Conservation (phyloP, 345 rosid genomes). For the Fremontodendron californicum region DNA sequence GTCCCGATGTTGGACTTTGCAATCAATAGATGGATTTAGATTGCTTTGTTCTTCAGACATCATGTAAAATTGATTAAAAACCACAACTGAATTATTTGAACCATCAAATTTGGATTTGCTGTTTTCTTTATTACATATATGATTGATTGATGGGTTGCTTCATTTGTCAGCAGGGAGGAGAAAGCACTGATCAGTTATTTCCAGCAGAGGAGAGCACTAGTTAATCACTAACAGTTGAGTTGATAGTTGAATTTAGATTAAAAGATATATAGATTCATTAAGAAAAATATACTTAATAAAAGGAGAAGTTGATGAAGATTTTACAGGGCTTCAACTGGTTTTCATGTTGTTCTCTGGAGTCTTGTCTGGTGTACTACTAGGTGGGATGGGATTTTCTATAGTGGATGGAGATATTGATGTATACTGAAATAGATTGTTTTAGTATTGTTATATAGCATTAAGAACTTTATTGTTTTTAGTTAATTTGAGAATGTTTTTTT, state of each 20-base stretch:
- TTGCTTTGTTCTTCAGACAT: background rate
- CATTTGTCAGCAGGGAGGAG: background rate
- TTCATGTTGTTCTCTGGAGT: background rate
- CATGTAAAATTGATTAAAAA: background rate
- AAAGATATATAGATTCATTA: background rate
- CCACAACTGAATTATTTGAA: background rate
- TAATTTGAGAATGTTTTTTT: background rate
- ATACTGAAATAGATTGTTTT: background rate
- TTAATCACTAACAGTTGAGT: background rate
- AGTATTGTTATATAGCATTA: background rate
- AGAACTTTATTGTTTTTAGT: background rate
- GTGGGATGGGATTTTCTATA: background rate
- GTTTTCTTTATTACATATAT: background rate
- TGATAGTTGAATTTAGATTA: background rate
- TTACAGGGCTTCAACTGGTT: constrained; percentile 7
- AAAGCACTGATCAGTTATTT: background rate
- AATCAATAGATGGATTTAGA: no score
- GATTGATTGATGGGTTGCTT: background rate
- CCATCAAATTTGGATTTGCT: background rate
- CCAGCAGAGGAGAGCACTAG: background rate
- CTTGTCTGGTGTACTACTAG: background rate
- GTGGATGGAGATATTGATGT: background rate
- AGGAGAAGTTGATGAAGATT: background rate
- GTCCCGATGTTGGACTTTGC: no score
- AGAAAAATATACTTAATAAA: background rate